Evolutionary conservation across 2,329 filamentous ascomycete species (phyloP).

Genomic region (Paraphaeosphaeria minitans): DNA sequence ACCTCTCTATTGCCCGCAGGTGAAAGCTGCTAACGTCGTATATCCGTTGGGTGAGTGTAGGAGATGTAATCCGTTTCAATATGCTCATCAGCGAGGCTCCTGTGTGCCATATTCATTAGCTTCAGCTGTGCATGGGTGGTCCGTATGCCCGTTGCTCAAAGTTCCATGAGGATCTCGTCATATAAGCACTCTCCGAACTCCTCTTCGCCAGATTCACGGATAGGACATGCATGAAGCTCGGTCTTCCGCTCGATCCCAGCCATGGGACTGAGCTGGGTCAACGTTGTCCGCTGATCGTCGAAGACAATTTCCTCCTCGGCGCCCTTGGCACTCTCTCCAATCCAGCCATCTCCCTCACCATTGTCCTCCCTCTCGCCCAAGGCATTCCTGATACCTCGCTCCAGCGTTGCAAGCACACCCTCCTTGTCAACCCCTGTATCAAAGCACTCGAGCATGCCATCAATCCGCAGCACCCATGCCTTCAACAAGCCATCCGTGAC

Average conservation of each 20-base stretch:
- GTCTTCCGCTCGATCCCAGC: neutral
- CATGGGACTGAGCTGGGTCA: neutral
- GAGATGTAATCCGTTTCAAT: no score
- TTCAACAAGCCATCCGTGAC: constrained; percentile 14
- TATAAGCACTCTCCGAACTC: constrained; percentile 15
- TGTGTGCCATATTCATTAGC: no score
- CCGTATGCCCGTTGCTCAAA: neutral
- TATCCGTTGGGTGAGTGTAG: no score
- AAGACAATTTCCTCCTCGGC: neutral
- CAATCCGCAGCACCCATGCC: constrained; percentile 24
- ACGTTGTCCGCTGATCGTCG: neutral
- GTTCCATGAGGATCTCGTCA: neutral
- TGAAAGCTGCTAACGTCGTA: no score
- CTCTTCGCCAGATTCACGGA: constrained; percentile 21
- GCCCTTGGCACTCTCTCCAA: neutral
- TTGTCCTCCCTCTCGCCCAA: neutral
- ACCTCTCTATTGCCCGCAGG: no score
- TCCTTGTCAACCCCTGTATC: constrained; percentile 16
- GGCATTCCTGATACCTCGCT: constrained; percentile 19
- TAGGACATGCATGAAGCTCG: constrained; percentile 13
- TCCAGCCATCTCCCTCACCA: neutral
- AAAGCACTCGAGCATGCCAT: constrained; percentile 15
- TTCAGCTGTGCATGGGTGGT: no score
- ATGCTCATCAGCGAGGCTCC: no score
- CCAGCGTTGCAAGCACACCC: constrained; percentile 17